phyloP scores from a whole-genome alignment of 2,329 filamentous ascomycete species.

The Aspergillus sclerotialis region DNA sequence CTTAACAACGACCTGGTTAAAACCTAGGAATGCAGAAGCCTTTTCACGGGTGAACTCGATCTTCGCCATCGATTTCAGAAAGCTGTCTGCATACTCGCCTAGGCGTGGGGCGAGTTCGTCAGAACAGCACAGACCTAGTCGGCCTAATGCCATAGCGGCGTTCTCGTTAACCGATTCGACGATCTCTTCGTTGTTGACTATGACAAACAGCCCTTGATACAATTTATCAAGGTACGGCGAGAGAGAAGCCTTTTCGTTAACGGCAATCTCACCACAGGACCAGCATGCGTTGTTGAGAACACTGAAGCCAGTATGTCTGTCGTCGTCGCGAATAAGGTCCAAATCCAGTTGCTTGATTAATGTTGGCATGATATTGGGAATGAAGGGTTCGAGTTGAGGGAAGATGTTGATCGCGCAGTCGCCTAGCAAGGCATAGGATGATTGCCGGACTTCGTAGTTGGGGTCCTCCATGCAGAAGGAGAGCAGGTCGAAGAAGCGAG shows the following conservation, averaged over 20 bases:
- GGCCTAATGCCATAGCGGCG: conserved; percentile 83
- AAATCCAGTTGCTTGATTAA: conserved; percentile 84
- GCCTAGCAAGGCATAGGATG: conserved; percentile 86
- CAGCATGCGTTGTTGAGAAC: conserved; percentile 98
- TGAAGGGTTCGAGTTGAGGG: conserved; percentile 65
- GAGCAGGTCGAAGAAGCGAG: conserved; percentile 83
- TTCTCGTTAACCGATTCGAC: conserved; percentile 88
- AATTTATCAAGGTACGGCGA: conserved; percentile 69
- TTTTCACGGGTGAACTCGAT: conserved; percentile 90
- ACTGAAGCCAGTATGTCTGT: conserved; percentile 77
- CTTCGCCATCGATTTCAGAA: conserved; percentile 73
- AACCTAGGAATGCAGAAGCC: conserved; percentile 84
- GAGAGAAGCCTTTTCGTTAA: conserved; percentile 67
- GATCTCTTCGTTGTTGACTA: conserved; percentile 77
- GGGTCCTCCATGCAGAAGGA: conserved; percentile 87
- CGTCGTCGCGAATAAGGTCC: conserved; percentile 67
- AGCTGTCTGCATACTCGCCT: conserved; percentile 70
- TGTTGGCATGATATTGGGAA: conserved; percentile 66
- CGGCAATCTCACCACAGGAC: conserved; percentile 87
- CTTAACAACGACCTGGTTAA: conserved; percentile 72
- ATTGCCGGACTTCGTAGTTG: conserved; percentile 89
- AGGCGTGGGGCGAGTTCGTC: conserved; percentile 73
- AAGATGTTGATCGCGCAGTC: conserved; percentile 94
- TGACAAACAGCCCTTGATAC: conserved; percentile 69
- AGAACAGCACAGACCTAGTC: conserved; percentile 73